Conservation (phyloP, 2,329 filamentous ascomycete genomes). For the Juglanconis oblonga region DNA sequence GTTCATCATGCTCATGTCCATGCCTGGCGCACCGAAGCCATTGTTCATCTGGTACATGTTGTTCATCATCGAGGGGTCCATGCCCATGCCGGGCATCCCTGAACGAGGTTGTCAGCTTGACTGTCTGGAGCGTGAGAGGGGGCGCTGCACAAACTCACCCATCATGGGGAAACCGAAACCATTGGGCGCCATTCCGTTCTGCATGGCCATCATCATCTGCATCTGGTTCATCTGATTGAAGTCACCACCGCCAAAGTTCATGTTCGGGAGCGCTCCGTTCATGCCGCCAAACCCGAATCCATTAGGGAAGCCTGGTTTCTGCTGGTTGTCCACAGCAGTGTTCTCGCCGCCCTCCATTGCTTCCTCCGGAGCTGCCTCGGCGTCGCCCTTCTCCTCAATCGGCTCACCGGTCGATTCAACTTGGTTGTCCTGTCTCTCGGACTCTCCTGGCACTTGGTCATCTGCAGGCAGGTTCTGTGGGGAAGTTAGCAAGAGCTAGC, state of each 20-base stretch:
- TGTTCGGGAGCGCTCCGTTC: slow-evolving; percentile 52
- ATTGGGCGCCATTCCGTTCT: slow-evolving; percentile 59
- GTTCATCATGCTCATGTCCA: slow-evolving; percentile 72
- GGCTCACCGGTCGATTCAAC: slow-evolving; percentile 5
- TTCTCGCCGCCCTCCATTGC: slow-evolving; percentile 29
- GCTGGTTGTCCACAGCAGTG: slow-evolving; percentile 28
- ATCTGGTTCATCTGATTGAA: slow-evolving; percentile 61
- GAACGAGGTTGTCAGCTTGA: slow-evolving; percentile 27
- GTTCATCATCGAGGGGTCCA: slow-evolving; percentile 76
- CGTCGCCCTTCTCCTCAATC: slow-evolving; percentile 14
- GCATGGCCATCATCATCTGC: slow-evolving; percentile 78
- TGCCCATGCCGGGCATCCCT: slow-evolving; percentile 81
- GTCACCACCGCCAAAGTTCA: slow-evolving; percentile 63
- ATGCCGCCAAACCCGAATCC: slow-evolving; percentile 34
- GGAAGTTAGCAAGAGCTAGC: neutral
- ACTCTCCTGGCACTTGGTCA: slow-evolving; percentile 6
- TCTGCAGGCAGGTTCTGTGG: slow-evolving; percentile 1
- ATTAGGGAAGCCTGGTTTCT: slow-evolving; percentile 24
- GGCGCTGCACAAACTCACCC: slow-evolving; percentile 59
- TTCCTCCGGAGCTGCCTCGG: slow-evolving; percentile 26
- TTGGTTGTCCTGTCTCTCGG: slow-evolving; percentile 18
- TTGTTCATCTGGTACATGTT: slow-evolving; percentile 73
- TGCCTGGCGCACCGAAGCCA: slow-evolving; percentile 69
- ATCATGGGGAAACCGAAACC: slow-evolving; percentile 73
- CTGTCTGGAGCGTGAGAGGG: neutral